phyloP scores from a whole-genome alignment of 306 rosid genomes.

The Leucaena leucocephala region DNA sequence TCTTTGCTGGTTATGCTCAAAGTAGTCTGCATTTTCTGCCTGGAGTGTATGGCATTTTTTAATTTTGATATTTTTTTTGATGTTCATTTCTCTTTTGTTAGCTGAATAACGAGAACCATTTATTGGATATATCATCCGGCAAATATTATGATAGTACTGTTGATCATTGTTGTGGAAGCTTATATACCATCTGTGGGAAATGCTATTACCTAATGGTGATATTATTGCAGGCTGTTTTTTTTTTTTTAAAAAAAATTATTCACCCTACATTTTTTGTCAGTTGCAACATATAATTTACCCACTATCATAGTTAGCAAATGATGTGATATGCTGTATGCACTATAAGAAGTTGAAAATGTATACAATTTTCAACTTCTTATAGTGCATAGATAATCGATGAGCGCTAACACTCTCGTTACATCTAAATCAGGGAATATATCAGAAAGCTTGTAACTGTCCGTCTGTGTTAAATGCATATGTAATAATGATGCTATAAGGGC shows the following conservation, averaged over 20 bases:
- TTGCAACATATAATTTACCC: not conserved
- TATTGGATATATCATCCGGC: not conserved
- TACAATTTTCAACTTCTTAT: too few species aligned
- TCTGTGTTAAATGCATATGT: not conserved
- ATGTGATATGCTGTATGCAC: conserved; percentile 12
- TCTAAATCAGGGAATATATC: conserved; percentile 9
- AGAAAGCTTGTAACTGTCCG: not conserved
- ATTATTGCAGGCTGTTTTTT: not conserved
- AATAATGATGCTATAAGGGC: conserved; percentile 7
- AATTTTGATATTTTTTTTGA: not conserved
- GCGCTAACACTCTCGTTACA: not conserved
- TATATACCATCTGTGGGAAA: not conserved
- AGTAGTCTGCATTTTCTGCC: not conserved
- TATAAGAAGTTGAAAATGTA: not conserved
- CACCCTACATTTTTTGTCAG: not conserved
- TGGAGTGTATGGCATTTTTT: not conserved
- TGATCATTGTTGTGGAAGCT: not conserved
- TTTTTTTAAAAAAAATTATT: not conserved
- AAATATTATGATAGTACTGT: too few species aligned
- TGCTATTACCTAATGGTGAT: not conserved
- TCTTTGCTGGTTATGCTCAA: not conserved
- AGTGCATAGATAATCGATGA: too few species aligned
- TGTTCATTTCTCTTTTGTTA: not conserved
- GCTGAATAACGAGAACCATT: conserved; percentile 2
- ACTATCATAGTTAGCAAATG: not conserved